Conservation (phyloP, 768 basidiomycete genomes). For the Boletus bicolor region DNA sequence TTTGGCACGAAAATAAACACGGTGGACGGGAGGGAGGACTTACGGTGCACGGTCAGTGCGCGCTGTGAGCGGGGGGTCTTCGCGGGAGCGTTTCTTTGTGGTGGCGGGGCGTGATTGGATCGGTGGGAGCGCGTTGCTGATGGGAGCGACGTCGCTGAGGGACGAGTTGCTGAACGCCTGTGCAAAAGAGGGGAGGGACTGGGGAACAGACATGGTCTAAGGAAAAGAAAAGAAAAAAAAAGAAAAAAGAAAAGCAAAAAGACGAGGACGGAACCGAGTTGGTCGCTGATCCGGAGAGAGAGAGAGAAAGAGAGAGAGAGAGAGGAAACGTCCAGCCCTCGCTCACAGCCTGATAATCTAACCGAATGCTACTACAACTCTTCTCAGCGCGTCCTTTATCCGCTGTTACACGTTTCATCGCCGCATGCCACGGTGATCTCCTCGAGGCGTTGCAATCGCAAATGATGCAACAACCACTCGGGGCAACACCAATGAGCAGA, state of each 20-base stretch:
- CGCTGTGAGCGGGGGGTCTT: slow-evolving; percentile 33
- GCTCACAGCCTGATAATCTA: not conserved
- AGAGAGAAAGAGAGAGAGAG: no score
- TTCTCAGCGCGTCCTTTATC: no score
- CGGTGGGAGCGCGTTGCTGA: slow-evolving; percentile 62
- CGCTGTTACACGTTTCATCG: no score
- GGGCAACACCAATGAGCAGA: slow-evolving; percentile 9
- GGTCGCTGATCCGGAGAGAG: no score
- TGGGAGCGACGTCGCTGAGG: slow-evolving; percentile 45
- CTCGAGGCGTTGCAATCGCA: not conserved
- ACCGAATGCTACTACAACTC: not conserved
- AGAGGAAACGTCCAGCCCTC: not conserved
- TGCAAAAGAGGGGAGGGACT: slow-evolving; percentile 76
- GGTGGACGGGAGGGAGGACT: slow-evolving; percentile 24
- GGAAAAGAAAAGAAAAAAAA: not conserved
- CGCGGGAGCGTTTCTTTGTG: slow-evolving; percentile 44
- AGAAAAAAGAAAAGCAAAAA: not conserved
- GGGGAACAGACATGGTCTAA: slow-evolving; percentile 44
- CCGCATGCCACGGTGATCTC: not conserved
- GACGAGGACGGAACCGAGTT: slow-evolving; percentile 14
- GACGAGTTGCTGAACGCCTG: slow-evolving; percentile 67
- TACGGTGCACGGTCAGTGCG: slow-evolving; percentile 31
- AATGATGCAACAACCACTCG: not conserved
- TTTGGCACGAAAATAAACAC: slow-evolving; percentile 1
- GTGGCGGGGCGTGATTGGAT: slow-evolving; percentile 43